Base-by-base conservation (phyloP, 2,329 filamentous ascomycete genomes). In the Colletotrichum sp. region DNA sequence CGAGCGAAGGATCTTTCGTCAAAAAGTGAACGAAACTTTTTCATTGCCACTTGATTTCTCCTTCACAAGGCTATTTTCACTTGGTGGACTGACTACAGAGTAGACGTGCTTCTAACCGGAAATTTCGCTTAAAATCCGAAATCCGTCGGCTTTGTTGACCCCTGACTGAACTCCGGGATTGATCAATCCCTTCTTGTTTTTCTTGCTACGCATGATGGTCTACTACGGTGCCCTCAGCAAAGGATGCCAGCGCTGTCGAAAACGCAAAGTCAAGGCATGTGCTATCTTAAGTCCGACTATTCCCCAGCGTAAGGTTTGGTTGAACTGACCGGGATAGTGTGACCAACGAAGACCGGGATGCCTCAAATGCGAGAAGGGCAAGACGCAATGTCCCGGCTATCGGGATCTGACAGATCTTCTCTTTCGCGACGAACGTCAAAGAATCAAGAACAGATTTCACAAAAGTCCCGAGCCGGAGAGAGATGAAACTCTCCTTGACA, bases 171-270 rank as follows among this genome's bases (percentile, higher is more conserved):
- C 32, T 8, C 3, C n/a, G 29, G 27, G 30, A 34, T 32, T 62
- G 59, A 22, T n/a, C 59, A 52, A 52, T 25, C 44, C n/a, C 44
- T 13, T 52, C 44, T 52, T 52, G 44, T 52, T 22, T 22, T 52
- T n/a, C 57, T 30, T 27, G 8, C 16, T 9, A 16, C 32, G 32
- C 61, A 49, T 32, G 2, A 81, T 81, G 79, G 80, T 75, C 25
- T 81, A 79, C 32, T 77, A 79, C 66, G 80, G 79, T 13, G 67
- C 30, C 8, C 61, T 79, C 30, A 80, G 79, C 64, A 79, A 79
- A 77, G 80, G 81, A 34, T 82, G 81, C 55, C 75, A 82, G 64
- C 78, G 79, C 27, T 82, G 80, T 70, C 81, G 80, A 25, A 74
- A 77, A 63, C 80, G 79, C 12, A 82, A 82, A 57, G 70, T 82